Percentiles rank a stretch among this genome's conserved stretches.
Conservation (phyloP, 169 alveolate species). For the Cryptosporidium muris region DNA sequence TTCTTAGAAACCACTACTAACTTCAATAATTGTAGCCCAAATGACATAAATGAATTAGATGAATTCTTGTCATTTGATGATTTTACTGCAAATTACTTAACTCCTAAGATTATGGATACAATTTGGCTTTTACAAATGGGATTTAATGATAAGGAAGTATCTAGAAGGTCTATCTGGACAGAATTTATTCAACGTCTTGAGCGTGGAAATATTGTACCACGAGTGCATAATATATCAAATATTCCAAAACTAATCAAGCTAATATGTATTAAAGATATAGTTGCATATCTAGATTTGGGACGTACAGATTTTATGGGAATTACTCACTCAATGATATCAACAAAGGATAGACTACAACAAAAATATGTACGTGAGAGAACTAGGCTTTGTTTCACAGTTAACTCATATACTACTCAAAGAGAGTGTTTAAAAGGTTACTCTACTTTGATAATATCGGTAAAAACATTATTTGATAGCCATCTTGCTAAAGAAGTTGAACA, state of each 20-base stretch:
- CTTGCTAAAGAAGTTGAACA: background rate
- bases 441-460: constrained; percentile 15
- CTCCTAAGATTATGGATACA: constrained; percentile 62
- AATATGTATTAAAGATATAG: constrained; percentile 22
- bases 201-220: constrained; percentile 56
- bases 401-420: constrained; percentile 46
- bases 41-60: background rate
- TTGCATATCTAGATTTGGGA: constrained; percentile 53
- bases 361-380: constrained; percentile 64
- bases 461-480: constrained; percentile 6
- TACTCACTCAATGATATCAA: constrained; percentile 43
- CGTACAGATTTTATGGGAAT: constrained; percentile 48
- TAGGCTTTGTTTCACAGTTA: constrained; percentile 59
- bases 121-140: constrained; percentile 60
- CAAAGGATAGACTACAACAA: constrained; percentile 43
- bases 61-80: constrained; percentile 3
- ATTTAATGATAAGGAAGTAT: background rate
- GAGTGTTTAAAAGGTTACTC: constrained; percentile 66
- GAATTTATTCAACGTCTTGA: constrained; percentile 54
- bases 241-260: constrained; percentile 59
- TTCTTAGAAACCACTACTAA: background rate
- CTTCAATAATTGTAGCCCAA: background rate
- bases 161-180: constrained; percentile 8
- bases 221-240: constrained; percentile 35
- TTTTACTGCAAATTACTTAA: constrained; percentile 27